Percentiles rank a stretch among this genome's conserved stretches.
These are phyloP conservation scores for Leishmania aethiopica DNA, from an alignment of 208 protist genomes.

Conservation along the genomic window DNA sequence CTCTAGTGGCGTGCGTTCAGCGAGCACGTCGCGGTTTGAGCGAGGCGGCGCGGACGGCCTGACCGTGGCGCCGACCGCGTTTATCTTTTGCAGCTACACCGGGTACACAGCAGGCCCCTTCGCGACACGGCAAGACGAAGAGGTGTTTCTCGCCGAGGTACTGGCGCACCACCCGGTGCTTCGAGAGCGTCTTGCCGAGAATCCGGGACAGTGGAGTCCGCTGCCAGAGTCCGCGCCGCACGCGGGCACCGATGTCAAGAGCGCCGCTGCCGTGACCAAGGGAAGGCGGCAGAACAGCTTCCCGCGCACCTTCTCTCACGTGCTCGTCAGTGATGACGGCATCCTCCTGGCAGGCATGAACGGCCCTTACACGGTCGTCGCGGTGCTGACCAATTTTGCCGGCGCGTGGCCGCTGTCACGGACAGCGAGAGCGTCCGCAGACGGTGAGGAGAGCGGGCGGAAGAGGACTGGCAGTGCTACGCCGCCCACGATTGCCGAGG, in stretches of 20 bases:
- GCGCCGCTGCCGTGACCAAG: not conserved
- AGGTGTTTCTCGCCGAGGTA: slow-evolving; percentile 6
- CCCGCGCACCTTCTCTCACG: slow-evolving; percentile 18
- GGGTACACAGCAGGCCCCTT: not conserved
- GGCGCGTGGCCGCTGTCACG: not conserved
- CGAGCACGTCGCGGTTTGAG: not conserved
- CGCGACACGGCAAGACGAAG: not conserved
- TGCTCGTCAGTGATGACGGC: slow-evolving; percentile 14
- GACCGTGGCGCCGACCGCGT: not conserved
- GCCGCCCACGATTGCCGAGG: not conserved
- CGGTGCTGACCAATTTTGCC: slow-evolving; percentile 14
- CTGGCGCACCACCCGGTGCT: slow-evolving; percentile 25
- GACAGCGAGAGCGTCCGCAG: not conserved
- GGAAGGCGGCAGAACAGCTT: not conserved
- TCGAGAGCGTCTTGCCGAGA: slow-evolving; percentile 1
- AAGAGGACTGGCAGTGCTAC: not conserved
- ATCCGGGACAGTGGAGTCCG: slow-evolving; percentile 6
- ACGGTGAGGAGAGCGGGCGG: not conserved
- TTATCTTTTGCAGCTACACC: slow-evolving; percentile 29
- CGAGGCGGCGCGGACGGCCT: not conserved
- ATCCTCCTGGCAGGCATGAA: slow-evolving; percentile 24
- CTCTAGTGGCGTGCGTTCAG: not conserved
- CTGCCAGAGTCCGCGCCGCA: not conserved
- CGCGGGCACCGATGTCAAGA: not conserved
- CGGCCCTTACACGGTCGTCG: slow-evolving; percentile 24